Evolutionary conservation across 2,329 filamentous ascomycete genomes (phyloP), one percentile per base, ranked within the genome.

Genomic region (Xylaria sp.): DNA sequence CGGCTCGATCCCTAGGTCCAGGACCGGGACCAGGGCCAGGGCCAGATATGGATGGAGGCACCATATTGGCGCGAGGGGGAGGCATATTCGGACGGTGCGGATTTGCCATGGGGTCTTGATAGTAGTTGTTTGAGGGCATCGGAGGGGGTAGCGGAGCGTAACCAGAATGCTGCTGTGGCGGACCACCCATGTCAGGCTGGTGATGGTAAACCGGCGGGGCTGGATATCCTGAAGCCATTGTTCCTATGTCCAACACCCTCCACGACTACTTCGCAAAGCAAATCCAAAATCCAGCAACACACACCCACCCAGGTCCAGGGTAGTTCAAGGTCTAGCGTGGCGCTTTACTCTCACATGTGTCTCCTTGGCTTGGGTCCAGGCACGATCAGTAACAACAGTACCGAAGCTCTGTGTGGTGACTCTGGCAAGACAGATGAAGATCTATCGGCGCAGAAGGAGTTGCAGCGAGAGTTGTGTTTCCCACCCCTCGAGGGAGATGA

Each of bases 181-280:
- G 74, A 8, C 72, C 75, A 58, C 71, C 68, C 74, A 77, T 75
- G 48, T 77, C 76, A 50, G 75, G 57, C 62, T 76, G 75, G 48
- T 73, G 72, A 60, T 77, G 75, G 65, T 77, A 75, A 64, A 75
- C 71, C 65, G 75, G 75, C 69, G 75, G 74, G 62, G 75, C 72
- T 60, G 75, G 75, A 32, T 77, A 77, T 71, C 75, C 75, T 71
- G 75, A 76, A 74, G 75, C 75, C 75, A 77, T 77, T n/a, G 48
- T 72, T 62, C 47, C 58, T 69, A 65, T 71, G 32, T 65, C 64
- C 60, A 63, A 66, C 54, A 57, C 62, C 61, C 54, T 65, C 70
- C 27, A 23, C 60, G 44, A 32, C 55, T 60, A 23, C 55, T 63
- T 55, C 51, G 51, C 44, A 53, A 69, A 60, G 57, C 48, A 60